A percentile compares a stretch with the other conserved stretches of the same genome.
These are phyloP conservation scores for Candolleomyces efflorescens DNA, from an alignment of 768 basidiomycete genomes.

Conservation along the genomic window DNA sequence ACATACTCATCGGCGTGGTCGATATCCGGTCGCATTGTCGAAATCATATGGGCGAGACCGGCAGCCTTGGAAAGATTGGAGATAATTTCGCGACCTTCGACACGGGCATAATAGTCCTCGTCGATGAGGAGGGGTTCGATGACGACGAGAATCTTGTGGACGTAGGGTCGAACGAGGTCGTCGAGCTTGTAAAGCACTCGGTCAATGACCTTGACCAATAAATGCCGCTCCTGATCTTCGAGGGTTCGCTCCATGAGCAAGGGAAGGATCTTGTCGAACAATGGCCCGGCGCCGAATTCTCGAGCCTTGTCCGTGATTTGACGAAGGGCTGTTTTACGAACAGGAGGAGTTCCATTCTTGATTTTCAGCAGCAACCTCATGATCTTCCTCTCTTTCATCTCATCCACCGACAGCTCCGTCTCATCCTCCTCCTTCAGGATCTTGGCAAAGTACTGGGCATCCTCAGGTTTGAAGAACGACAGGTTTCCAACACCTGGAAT, in stretches of 20 bases:
- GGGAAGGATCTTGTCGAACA: constrained; percentile 98
- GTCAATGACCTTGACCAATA: constrained; percentile 98
- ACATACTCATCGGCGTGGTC: constrained; percentile 99
- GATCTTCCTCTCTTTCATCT: constrained; percentile 99
- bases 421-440: constrained; percentile 96
- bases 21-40: constrained; percentile 99
- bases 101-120: constrained; percentile 94
- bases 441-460: constrained; percentile 97
- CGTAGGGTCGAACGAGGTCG: constrained; percentile 97
- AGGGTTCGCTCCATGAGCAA: constrained; percentile 96
- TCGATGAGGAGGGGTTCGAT: constrained; percentile 99
- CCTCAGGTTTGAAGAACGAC: constrained; percentile 98
- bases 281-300: constrained; percentile 95
- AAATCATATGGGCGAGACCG: constrained; percentile 99
- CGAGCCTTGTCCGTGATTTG: constrained; percentile 99
- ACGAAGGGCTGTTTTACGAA: constrained; percentile 94
- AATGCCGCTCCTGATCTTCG: constrained; percentile 97
- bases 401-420: constrained; percentile 86
- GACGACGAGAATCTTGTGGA: constrained; percentile 99
- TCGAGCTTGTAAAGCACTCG: constrained; percentile 98
- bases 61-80: constrained; percentile 98
- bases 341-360: constrained; percentile 98
- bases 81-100: constrained; percentile 99
- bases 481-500: constrained; percentile 97
- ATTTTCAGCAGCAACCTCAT: constrained; percentile 98